Conservation (phyloP, 1,139 yeast species). For the Taphrina flavorubra region DNA sequence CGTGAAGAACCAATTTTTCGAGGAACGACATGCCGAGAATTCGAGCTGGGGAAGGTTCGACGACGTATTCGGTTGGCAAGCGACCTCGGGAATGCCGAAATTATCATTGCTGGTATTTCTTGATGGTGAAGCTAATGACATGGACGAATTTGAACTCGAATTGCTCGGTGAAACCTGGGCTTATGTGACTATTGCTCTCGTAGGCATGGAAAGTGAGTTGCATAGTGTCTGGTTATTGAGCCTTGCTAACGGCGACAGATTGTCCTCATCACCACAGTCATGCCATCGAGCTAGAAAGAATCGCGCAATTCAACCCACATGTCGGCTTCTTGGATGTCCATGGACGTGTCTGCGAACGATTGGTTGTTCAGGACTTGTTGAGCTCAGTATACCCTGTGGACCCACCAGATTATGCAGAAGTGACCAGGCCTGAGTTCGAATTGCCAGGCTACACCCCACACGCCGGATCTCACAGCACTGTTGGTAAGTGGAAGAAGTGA, state of each 20-base stretch:
- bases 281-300: conserved; percentile 21
- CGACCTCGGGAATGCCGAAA: conserved; percentile 20
- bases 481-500: too few species aligned
- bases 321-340: conserved; percentile 27
- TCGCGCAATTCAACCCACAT: conserved; percentile 19
- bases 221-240: too few species aligned
- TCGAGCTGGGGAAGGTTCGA: conserved; percentile 17
- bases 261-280: conserved; percentile 25
- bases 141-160: conserved; percentile 28
- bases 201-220: conserved; percentile 17
- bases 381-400: conserved; percentile 20
- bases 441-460: conserved; percentile 7
- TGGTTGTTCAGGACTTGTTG: conserved; percentile 18
- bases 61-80: conserved; percentile 15
- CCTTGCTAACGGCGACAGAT: neutral
- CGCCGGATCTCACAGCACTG: too few species aligned
- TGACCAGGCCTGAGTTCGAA: conserved; percentile 15
- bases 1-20: conserved; percentile 18
- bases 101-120: conserved; percentile 15
- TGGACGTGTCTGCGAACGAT: conserved; percentile 18
- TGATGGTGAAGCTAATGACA: conserved; percentile 18
- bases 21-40: conserved; percentile 21
- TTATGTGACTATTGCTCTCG: conserved; percentile 19
- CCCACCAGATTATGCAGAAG: conserved; percentile 22
- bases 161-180: conserved; percentile 26